Evolutionary conservation across 768 basidiomycete genomes (phyloP).

Genomic region (Floccularia luteovirens): DNA sequence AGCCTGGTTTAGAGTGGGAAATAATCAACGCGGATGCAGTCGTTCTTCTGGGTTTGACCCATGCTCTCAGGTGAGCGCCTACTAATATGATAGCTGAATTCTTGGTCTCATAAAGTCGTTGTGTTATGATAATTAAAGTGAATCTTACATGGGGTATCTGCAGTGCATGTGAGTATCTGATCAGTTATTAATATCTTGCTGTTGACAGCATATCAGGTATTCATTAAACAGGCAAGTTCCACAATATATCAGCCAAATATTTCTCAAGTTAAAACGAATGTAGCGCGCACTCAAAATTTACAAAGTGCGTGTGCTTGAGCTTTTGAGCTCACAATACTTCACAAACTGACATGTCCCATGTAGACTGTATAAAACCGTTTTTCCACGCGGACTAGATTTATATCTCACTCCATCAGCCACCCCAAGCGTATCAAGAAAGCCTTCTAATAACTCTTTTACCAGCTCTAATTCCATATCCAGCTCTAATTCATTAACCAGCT

Average conservation of each 20-base stretch:
- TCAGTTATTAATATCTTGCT: background rate
- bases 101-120: background rate
- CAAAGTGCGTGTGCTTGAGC: slow-evolving; percentile 37
- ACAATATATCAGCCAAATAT: too few relatives aligned
- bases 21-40: slow-evolving; percentile 67
- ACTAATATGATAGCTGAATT: background rate
- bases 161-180: slow-evolving; percentile 57
- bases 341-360: slow-evolving; percentile 1
- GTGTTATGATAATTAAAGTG: too few relatives aligned
- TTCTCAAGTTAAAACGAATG: too few relatives aligned
- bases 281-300: slow-evolving; percentile 72
- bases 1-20: slow-evolving; percentile 69
- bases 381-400: slow-evolving; percentile 49
- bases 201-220: slow-evolving; percentile 17
- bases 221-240: too few relatives aligned
- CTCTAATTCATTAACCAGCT: background rate
- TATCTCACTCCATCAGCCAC: slow-evolving; percentile 23
- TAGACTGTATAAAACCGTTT: slow-evolving; percentile 61
- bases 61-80: slow-evolving; percentile 53
- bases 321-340: background rate
- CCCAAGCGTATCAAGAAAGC: slow-evolving; percentile 14
- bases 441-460: slow-evolving; percentile 10
- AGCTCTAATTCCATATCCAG: background rate
- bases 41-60: slow-evolving; percentile 62
- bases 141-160: slow-evolving; percentile 72